phyloP scores from a whole-genome alignment of 352 stramenopile genomes.

The Phytophthora megakarya region DNA sequence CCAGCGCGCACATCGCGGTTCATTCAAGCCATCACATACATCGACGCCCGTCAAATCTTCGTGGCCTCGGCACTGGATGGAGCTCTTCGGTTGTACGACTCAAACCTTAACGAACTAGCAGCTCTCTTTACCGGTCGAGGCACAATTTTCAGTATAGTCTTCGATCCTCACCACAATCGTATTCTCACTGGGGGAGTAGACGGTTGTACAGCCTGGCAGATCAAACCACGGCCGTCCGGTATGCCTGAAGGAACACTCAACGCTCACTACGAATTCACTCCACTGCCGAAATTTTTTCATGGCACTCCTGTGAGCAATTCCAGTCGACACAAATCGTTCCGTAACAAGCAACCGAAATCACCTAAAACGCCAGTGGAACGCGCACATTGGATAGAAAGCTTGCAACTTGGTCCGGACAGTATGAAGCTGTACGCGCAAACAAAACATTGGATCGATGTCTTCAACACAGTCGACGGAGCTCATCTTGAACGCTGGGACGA shows the following conservation, averaged over 20 bases:
- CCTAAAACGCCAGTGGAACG: constrained; percentile 10
- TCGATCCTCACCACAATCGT: constrained; percentile 55
- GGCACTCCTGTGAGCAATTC: constrained; percentile 1
- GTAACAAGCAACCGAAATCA: constrained; percentile 22
- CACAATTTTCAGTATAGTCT: constrained; percentile 60
- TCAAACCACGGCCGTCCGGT: constrained; percentile 43
- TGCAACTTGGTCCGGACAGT: constrained; percentile 52
- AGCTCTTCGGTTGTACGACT: constrained; percentile 67
- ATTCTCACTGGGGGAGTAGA: constrained; percentile 68
- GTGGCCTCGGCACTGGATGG: constrained; percentile 66
- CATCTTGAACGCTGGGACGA: constrained; percentile 59
- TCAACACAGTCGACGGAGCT: constrained; percentile 48
- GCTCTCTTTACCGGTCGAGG: constrained; percentile 52
- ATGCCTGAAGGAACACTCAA: constrained; percentile 52
- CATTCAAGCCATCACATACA: constrained; percentile 65
- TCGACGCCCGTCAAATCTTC: constrained; percentile 66
- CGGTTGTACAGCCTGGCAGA: constrained; percentile 64
- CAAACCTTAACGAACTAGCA: constrained; percentile 59
- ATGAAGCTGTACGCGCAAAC: constrained; percentile 57
- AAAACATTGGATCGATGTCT: constrained; percentile 58
- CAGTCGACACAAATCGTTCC: constrained; percentile 15
- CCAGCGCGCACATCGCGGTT: constrained; percentile 59
- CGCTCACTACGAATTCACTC: constrained; percentile 62
- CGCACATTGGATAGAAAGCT: constrained; percentile 49
- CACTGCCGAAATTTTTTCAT: constrained; percentile 53